Percentiles rank a stretch among this genome's conserved stretches.
phyloP scores from a whole-genome alignment of 768 basidiomycete species.

The Pleurotus pulmonarius region DNA sequence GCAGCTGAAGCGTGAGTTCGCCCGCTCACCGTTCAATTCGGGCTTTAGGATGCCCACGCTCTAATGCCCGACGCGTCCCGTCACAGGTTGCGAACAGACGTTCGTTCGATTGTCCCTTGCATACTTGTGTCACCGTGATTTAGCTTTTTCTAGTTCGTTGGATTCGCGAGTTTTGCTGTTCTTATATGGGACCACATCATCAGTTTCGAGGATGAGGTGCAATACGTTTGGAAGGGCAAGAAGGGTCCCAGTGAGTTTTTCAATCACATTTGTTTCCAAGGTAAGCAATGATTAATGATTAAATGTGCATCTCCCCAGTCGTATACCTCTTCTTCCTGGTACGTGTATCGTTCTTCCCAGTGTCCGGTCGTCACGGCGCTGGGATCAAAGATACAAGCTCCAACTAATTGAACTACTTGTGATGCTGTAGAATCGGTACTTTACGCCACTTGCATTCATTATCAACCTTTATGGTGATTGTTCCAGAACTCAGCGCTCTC shows the following conservation, averaged over 20 bases:
- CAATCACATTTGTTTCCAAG: not conserved
- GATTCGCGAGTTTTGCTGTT: slow-evolving; percentile 45
- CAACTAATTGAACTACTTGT: too few relatives aligned
- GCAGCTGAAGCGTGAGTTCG: slow-evolving; percentile 5
- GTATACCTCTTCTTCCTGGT: slow-evolving; percentile 42
- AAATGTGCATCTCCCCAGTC: slow-evolving; percentile 28
- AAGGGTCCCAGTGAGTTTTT: slow-evolving; percentile 40
- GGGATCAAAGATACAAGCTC: too few relatives aligned
- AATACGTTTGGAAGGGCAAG: slow-evolving; percentile 48
- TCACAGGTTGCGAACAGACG: slow-evolving; percentile 8
- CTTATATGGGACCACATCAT: slow-evolving; percentile 57
- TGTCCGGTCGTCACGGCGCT: too few relatives aligned
- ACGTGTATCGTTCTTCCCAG: slow-evolving; percentile 9
- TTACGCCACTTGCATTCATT: slow-evolving; percentile 61
- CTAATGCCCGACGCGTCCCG: not conserved
- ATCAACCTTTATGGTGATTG: slow-evolving; percentile 47
- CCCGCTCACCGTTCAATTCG: not conserved
- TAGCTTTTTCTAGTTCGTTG: slow-evolving; percentile 36
- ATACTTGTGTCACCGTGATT: not conserved
- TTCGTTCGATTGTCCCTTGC: not conserved
- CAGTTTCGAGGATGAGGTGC: slow-evolving; percentile 45
- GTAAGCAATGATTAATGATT: not conserved
- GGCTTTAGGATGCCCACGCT: not conserved
- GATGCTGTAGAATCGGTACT: slow-evolving; percentile 51
- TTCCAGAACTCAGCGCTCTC: not conserved